Evolutionary conservation across 1,284 basidiomycete genomes (phyloP).

Genomic region (Singerocomus rubriflavus): DNA sequence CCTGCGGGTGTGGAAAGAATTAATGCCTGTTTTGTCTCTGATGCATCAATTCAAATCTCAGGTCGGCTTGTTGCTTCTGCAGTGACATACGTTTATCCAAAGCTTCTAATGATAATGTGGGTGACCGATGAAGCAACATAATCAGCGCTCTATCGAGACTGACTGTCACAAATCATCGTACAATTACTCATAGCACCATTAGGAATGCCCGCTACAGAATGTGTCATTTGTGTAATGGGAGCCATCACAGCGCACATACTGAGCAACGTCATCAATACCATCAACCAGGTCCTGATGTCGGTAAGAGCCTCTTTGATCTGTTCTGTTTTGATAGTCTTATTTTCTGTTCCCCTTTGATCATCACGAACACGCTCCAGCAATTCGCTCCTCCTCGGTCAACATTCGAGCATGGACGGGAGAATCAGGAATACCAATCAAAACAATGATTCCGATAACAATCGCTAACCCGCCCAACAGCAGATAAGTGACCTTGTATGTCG

Average conservation of each 20-base stretch:
- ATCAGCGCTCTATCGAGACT: conserved; percentile 24
- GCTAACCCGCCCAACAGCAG: conserved; percentile 59
- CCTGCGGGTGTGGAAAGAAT: conserved; percentile 64
- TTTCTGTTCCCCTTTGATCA: conserved; percentile 53
- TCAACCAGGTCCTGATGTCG: conserved; percentile 59
- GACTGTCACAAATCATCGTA: conserved; percentile 30
- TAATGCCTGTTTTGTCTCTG: conserved; percentile 42
- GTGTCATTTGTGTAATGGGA: conserved; percentile 11
- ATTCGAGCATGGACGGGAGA: conserved; percentile 60
- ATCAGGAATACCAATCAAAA: conserved; percentile 62
- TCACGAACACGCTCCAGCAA: conserved; percentile 64
- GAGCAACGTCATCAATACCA: conserved; percentile 50
- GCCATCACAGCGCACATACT: background rate
- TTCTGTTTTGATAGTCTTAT: conserved; percentile 1
- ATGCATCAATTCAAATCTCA: background rate
- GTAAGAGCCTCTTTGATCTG: conserved; percentile 36
- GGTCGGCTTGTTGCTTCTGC: background rate
- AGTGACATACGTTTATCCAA: conserved; percentile 56
- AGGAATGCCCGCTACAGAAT: conserved; percentile 51
- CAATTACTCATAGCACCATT: conserved; percentile 65
- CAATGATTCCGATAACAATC: conserved; percentile 53
- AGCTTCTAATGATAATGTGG: conserved; percentile 56
- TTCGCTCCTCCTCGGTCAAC: conserved; percentile 56
- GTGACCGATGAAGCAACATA: conserved; percentile 39
- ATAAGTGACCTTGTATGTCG: conserved; percentile 63